Percentiles rank a stretch among this genome's conserved stretches.
phyloP scores from a whole-genome alignment of 371 early-diverging fungal species.

The Mortierella sp. region DNA sequence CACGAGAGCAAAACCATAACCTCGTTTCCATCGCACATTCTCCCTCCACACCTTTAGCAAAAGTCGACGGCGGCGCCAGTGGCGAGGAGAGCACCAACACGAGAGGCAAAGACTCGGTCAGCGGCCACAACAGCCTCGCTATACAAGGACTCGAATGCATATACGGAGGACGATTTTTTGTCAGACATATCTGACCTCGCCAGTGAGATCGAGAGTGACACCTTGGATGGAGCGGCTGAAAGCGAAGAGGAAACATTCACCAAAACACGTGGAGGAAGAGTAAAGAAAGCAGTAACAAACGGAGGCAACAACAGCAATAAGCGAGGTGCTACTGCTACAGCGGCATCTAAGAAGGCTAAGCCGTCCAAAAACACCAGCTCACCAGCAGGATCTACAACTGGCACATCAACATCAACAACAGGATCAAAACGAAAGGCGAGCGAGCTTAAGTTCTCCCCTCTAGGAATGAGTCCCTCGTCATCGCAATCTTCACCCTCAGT shows the following conservation, averaged over 20 bases:
- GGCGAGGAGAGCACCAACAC: conserved; percentile 28
- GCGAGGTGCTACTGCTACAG: background rate
- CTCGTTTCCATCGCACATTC: background rate
- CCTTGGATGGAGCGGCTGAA: background rate
- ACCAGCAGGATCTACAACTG: background rate
- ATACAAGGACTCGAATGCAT: conserved; percentile 44
- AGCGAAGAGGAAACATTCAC: background rate
- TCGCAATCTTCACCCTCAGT: conserved; percentile 13
- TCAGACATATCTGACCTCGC: conserved; percentile 33
- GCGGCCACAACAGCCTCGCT: conserved; percentile 44
- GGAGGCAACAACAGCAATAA: background rate
- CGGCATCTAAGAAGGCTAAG: conserved; percentile 5
- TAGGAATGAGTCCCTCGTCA: conserved; percentile 10
- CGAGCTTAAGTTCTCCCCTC: conserved; percentile 16
- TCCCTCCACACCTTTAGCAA: background rate
- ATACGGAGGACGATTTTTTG: background rate
- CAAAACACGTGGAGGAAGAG: conserved; percentile 11
- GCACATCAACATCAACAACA: background rate
- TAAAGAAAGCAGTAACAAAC: background rate
- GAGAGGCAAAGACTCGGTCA: conserved; percentile 46
- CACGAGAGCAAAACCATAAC: too few species aligned
- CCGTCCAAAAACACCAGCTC: background rate
- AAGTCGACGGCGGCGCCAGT: conserved; percentile 20
- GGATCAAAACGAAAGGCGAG: conserved; percentile 19
- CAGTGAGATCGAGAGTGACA: conserved; percentile 29